Evolutionary conservation across 2,329 filamentous ascomycete genomes (phyloP), one percentile per base, ranked within the genome.

Genomic region (Thermothelomyces thermophilus): DNA sequence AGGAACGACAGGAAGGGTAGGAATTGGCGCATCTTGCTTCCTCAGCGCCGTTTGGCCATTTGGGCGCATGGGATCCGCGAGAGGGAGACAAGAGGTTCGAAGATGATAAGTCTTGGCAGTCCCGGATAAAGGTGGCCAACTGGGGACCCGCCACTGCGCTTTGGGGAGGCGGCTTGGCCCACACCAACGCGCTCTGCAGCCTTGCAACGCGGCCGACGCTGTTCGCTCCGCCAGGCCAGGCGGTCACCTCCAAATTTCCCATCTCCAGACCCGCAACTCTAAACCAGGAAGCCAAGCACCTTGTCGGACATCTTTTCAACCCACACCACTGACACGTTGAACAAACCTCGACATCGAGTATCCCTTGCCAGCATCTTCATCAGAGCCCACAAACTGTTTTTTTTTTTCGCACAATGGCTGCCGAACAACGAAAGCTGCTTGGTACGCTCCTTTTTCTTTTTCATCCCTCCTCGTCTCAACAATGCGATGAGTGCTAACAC

Each of bases 351-450:
- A 8, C 33, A 35, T 16, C 14, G 36, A 24, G 22, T 10, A 10
- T 9, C 13, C 4, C 24, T 24, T 3, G 17, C 2, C 13, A 16
- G 16, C n/a, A 19, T 9, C 31, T 5, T 22, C 14, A 5, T 10
- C 7, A 13, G n/a, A n/a, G n/a, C n/a, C n/a, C n/a, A n/a, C n/a
- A n/a, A n/a, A n/a, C n/a, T n/a, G n/a, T n/a, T n/a, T n/a, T n/a
- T n/a, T n/a, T n/a, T n/a, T n/a, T n/a, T n/a, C 22, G 13, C 28
- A 56, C 26, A 60, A 95, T 97, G 91, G 91, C 91, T 50, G 90
- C 91, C 58, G 93, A 98, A 82, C 91, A 96, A 73, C 84, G 93
- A 67, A 95, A 95, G 81, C 85, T 97, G 77, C 87, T 98, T 49
- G 81, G 80, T 83, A 72, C 41, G 73, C 36, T 40, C 33, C 36